phyloP scores from a whole-genome alignment of 345 rosid genomes.

The Eucalyptus cladocalyx region DNA sequence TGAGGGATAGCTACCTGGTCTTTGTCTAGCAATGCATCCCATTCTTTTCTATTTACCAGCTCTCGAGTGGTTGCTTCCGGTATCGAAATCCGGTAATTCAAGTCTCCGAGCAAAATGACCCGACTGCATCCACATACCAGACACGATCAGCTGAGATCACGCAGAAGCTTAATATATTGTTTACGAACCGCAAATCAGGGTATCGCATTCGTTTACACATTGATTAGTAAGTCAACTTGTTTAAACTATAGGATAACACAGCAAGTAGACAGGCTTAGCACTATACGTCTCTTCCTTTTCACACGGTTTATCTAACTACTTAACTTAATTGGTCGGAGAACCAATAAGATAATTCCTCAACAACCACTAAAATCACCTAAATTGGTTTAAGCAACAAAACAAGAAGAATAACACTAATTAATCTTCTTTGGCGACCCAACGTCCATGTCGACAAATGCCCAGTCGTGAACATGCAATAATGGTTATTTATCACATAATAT shows the following conservation, averaged over 20 bases:
- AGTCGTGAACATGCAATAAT: slow-evolving; percentile 4
- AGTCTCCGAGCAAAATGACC: neutral
- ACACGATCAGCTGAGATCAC: neutral
- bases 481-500: neutral
- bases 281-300: neutral
- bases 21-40: neutral
- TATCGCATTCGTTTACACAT: slow-evolving; percentile 3
- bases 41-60: neutral
- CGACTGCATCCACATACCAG: neutral
- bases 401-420: neutral
- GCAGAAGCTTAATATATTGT: neutral
- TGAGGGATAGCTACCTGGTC: neutral
- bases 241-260: neutral
- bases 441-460: neutral
- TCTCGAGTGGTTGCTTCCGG: neutral
- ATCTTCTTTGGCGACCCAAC: neutral
- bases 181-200: neutral
- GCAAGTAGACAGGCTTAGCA: neutral
- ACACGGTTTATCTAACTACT: neutral
- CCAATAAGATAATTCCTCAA: neutral
- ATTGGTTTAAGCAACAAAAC: neutral
- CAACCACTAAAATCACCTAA: neutral
- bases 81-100: neutral
- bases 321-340: neutral
- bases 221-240: slow-evolving; percentile 38